Percentiles rank a stretch among this genome's conserved stretches.
Evolutionary conservation across 805 yeast genomes (phyloP).

Genomic region (Pichia occidentalis): DNA sequence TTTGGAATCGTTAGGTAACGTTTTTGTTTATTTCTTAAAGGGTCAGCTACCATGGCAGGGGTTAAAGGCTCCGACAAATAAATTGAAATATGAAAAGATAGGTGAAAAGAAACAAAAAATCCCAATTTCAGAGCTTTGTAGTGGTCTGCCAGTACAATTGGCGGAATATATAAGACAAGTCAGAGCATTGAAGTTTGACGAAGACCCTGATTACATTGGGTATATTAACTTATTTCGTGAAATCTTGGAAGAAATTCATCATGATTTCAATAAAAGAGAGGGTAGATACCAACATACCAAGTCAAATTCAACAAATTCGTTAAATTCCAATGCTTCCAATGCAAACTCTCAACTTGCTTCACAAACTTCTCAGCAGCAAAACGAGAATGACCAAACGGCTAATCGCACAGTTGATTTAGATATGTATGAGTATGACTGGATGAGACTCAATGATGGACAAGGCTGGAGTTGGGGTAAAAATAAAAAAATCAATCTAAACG

Average conservation of each 20-base stretch:
- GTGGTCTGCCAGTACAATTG: constrained; percentile 64
- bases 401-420: no score
- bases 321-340: neutral
- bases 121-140: constrained; percentile 53
- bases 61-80: constrained; percentile 80
- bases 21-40: constrained; percentile 67
- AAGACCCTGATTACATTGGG: constrained; percentile 72
- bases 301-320: neutral
- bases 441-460: constrained; percentile 68
- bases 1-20: constrained; percentile 76
- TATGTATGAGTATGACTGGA: constrained; percentile 76
- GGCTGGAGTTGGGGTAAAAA: constrained; percentile 77
- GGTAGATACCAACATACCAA: neutral
- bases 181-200: constrained; percentile 65
- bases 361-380: neutral
- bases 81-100: constrained; percentile 75
- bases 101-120: constrained; percentile 75
- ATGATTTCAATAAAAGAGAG: neutral
- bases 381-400: neutral
- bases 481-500: constrained; percentile 74
- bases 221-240: constrained; percentile 55
- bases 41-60: constrained; percentile 90
- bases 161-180: constrained; percentile 68
- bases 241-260: constrained; percentile 48
- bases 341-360: neutral